Percentiles rank a stretch among this genome's conserved stretches.
These are phyloP conservation scores for Spergularia marina DNA, from an alignment of 148 eudicot genomes.

Conservation along the genomic window DNA sequence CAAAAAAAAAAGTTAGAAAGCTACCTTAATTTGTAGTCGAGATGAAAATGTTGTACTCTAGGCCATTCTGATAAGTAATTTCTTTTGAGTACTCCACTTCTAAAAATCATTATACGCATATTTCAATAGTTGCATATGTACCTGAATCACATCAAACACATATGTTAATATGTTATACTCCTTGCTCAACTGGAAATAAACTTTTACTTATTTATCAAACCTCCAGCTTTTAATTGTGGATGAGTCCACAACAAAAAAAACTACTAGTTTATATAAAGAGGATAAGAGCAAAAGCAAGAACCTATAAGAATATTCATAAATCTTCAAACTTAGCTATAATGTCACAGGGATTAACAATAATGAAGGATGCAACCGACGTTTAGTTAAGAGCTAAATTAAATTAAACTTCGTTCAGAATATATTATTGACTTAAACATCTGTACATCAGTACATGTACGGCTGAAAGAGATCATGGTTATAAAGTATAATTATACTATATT, in stretches of 20 bases:
- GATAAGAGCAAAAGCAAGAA: not conserved
- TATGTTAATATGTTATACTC: not conserved
- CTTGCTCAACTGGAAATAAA: not conserved
- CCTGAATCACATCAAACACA: no score
- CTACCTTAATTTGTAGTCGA: no score
- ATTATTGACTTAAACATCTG: not conserved
- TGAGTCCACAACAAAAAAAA: not conserved
- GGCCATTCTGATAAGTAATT: no score
- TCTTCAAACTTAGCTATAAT: not conserved
- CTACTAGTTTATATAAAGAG: not conserved
- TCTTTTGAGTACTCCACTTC: no score
- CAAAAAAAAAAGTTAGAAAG: no score
- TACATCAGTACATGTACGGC: constrained; percentile 27
- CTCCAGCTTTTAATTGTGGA: not conserved
- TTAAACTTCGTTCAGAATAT: not conserved
- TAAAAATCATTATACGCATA: no score
- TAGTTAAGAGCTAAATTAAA: constrained; percentile 19
- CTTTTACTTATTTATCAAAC: not conserved
- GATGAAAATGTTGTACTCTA: no score
- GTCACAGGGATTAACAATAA: constrained; percentile 25
- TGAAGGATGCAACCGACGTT: constrained; percentile 36
- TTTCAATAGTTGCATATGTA: no score
- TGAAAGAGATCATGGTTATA: constrained; percentile 15
- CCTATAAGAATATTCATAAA: constrained; percentile 16
- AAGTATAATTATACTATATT: not conserved